A percentile compares a stretch with the other conserved stretches of the same genome.
phyloP scores from a whole-genome alignment of 805 yeast species.

The Candida ficus region DNA sequence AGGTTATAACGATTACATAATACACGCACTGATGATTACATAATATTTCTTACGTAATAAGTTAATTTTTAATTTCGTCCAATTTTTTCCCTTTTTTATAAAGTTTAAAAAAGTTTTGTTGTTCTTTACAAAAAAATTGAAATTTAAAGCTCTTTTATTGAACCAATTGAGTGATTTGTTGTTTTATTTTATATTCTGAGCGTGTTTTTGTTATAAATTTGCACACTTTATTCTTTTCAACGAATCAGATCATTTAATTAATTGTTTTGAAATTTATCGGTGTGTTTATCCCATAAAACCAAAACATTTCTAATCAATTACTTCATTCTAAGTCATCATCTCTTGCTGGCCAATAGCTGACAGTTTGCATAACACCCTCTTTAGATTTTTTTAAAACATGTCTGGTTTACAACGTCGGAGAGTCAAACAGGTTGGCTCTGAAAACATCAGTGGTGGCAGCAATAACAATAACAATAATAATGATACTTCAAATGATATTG shows the following conservation, averaged over 20 bases:
- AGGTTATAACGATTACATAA: background rate
- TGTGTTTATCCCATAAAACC: too few relatives aligned
- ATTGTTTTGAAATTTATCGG: background rate
- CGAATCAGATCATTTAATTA: too few relatives aligned
- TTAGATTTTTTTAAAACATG: too few relatives aligned
- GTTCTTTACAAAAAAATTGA: too few relatives aligned
- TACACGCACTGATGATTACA: background rate
- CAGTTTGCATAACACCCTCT: background rate
- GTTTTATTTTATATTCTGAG: too few relatives aligned
- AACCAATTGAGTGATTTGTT: too few relatives aligned
- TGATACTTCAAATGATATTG: slow-evolving; percentile 2
- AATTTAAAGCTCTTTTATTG: too few relatives aligned
- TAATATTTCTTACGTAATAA: background rate
- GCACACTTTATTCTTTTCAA: too few relatives aligned
- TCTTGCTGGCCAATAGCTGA: background rate
- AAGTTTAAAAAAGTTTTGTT: too few relatives aligned
- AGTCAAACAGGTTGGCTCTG: slow-evolving; percentile 38
- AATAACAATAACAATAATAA: background rate
- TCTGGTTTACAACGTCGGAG: slow-evolving; percentile 77
- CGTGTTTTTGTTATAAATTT: too few relatives aligned
- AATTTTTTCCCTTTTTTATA: background rate
- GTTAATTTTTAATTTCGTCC: background rate
- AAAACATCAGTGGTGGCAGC: slow-evolving; percentile 7
- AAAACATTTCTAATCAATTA: too few relatives aligned
- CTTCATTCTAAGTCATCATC: background rate